Base-by-base conservation (phyloP, 1,284 basidiomycete genomes). In the Neotropicomus parvogracilis region DNA sequence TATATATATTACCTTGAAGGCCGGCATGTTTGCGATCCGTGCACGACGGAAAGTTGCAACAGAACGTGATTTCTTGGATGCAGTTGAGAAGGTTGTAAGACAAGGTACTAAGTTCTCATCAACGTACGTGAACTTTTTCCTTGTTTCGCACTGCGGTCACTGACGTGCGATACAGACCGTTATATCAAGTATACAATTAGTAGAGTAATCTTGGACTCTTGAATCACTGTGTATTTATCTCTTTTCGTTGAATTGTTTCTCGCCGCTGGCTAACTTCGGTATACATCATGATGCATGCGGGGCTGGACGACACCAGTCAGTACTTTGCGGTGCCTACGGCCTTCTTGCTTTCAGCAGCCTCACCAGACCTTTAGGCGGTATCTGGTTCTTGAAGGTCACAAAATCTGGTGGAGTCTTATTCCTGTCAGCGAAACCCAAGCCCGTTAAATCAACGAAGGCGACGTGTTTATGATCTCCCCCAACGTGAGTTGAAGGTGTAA, bases 21-120 rank as follows among this genome's bases (percentile, higher is more conserved):
- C 97, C 29, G 97, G 97, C 35, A 99, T 99, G 97, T 99, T 97
- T 72, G 95, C 97, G 1, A 99, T 99, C 60, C 87, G 97, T 52
- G 91, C 94, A 47, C 78, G 97, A 59, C 80, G 97, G 69, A 98
- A 99, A 72, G 93, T 99, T 7, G 94, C 95, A 0, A 95, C 92
- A 5, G 97, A 99, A 67, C 85, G 93, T 49, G 97, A 99, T 72
- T 99, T 98, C 74, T 72, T 99, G 62, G 93, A 97, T 64, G 91
- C 94, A 6, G 95, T 99, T 4, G 95, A 99, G 74, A 98, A 98
- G 75, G 95, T 98, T 50, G 93, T 98, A 42, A 79, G 93, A 63
- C 95, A 98, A 73, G 95, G 95, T 42, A 95, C 91, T 61, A 98
- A 99, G 74, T 99, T 98, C 72, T 89, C 86, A 12, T 69, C 67